Base-by-base conservation (phyloP, 805 yeast genomes). In the Metschnikowia drakensbergensis region DNA sequence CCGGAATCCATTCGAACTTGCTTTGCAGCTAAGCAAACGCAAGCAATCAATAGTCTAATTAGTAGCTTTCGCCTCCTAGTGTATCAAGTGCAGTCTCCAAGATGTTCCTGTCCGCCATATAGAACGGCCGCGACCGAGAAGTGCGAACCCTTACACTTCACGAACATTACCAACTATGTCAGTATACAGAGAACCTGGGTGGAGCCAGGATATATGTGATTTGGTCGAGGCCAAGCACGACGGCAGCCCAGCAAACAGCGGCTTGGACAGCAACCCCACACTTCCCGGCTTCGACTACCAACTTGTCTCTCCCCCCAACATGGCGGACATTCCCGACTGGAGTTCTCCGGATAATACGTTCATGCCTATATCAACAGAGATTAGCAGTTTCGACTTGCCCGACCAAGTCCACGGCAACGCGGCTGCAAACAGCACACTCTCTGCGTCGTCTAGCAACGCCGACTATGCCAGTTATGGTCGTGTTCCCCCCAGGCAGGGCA, bases 291-390 rank as follows among this genome's bases (percentile, higher is more conserved):
- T 42, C 32, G 45, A 42, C 31, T 33, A 42, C 27, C 37, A 32
- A 25, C 45, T 42, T 26, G 38, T 42, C 26, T 42, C 45, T 10
- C 45, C 45, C 17, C 45, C 45, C 17, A 42, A 42, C 29, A 42
- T 42, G 38, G 30, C 45, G 2, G 45, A 42, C 30, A 33, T 42
- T n/a, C 45, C 45, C 25, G 45, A 42, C 4, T 42, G 45, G 45
- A 34, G 10, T 10, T 42, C 45, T 13, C 38, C 37, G 23, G 38
- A 26, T 4, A 33, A 42, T 4, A 9, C 37, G 1, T 13, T 17
- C 7, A 27, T 26, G 37, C 45, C 45, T 10, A 13, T 31, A 4
- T 22, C 26, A 3, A 30, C 9, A 11, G 43, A 39, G n/a, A 37
- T 37, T 4, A 26, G 25, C 9, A 25, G 8, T 6, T 41, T 25